Evolutionary conservation across 345 rosid species (phyloP).

Genomic region (Microthlaspi erraticum): DNA sequence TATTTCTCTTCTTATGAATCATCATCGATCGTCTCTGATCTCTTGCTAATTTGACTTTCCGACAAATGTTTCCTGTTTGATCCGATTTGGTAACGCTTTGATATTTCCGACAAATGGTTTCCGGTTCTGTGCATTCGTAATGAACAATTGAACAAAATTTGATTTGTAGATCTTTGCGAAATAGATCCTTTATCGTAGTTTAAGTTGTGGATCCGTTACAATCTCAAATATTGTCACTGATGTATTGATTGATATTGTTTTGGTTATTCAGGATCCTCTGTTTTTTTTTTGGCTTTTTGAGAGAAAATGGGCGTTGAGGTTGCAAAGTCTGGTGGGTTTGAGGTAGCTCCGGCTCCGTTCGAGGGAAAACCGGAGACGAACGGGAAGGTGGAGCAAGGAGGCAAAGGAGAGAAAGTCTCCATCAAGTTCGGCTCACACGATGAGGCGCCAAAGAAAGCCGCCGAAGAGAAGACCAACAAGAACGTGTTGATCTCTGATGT

Average conservation of each 20-base stretch:
- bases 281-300: not conserved
- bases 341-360: constrained; percentile 63
- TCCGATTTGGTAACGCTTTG: constrained; percentile 30
- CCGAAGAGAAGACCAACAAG: constrained; percentile 45
- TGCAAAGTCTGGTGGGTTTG: constrained; percentile 57
- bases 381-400: constrained; percentile 58
- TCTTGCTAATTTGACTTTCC: constrained; percentile 22
- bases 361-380: constrained; percentile 56
- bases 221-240: not conserved
- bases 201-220: constrained; percentile 21
- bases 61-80: not conserved
- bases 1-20: too few species aligned
- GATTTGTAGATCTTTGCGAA: not conserved
- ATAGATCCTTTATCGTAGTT: constrained; percentile 22
- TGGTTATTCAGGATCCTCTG: constrained; percentile 36
- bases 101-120: too few species aligned
- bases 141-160: not conserved
- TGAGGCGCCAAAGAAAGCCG: constrained; percentile 52
- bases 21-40: constrained; percentile 24
- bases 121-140: not conserved
- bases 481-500: constrained; percentile 48
- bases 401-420: constrained; percentile 44
- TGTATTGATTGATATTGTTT: not conserved
- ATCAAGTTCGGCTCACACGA: constrained; percentile 67
- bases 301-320: constrained; percentile 51